Evolutionary conservation across 805 yeast genomes (phyloP), one percentile per base, ranked within the genome.

Genomic region (Barnettozyma botsteinii): DNA sequence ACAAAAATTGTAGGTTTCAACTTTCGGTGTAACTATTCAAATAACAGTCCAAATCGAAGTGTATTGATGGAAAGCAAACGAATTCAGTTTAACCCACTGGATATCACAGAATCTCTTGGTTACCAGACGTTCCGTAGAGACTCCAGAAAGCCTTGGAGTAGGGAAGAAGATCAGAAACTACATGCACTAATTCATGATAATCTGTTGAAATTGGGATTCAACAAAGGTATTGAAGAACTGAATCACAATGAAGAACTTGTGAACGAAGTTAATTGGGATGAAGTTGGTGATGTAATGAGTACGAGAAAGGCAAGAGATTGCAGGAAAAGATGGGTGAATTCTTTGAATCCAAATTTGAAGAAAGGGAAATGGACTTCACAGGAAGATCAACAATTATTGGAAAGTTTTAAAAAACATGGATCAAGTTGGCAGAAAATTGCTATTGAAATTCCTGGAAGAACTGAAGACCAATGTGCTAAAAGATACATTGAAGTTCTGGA

Each of bases 401-500:
- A 70, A 37, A 87, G 93, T 2, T 84, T 74, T 57, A 65, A 73
- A 35, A 72, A 69, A 48, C 72, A 75, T 56, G 97, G 97, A 0
- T 72, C 95, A 0, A 73, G 79, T 23, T 89, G 97, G 97, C 85
- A 84, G 47, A 81, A 81, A 51, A 88, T 89, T 10, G 79, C 95
- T 0, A 62, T 70, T 37, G 80, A 75, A 38, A 83, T 89, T 11
- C 75, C 77, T 4, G 95, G 96, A 5, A 70, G 97, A 56, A 89
- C 95, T 0, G 96, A 88, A 54, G 96, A 88, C 60, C 97, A 89
- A 64, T 89, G 98, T 66, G 85, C 95, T 2, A 89, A 89, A 55
- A 66, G 97, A 52, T 89, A 85, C 57, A 77, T 81, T 13, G 97
- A 89, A 54, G 96, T 87, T 2, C 60, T 89, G 43, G 93, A 86